Percentiles rank a stretch among this genome's conserved stretches.
These are phyloP conservation scores for Potentilla sterilis DNA, from an alignment of 306 rosid species.

Conservation along the genomic window DNA sequence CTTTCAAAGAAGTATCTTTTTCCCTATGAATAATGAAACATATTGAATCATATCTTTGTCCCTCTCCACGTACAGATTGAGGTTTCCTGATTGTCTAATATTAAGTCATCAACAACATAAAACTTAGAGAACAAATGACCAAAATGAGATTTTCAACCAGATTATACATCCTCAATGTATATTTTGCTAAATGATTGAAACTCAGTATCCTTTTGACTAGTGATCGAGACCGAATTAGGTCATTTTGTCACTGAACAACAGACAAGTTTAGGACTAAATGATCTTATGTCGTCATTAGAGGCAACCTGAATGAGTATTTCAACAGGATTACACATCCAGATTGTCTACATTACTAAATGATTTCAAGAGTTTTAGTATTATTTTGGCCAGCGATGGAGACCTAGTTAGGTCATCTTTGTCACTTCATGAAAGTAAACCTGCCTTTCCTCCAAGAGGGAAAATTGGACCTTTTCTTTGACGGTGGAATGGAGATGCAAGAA, in stretches of 20 bases:
- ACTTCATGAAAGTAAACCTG: constrained; percentile 9
- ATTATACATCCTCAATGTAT: not conserved
- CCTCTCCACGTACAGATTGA: too few species aligned
- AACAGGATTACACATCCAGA: not conserved
- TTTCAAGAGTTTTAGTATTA: not conserved
- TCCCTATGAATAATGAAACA: not conserved
- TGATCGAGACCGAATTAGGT: constrained; percentile 25
- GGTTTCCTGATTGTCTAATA: not conserved
- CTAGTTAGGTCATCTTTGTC: constrained; percentile 25
- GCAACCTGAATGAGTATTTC: not conserved
- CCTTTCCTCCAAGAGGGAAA: not conserved
- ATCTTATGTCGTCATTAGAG: not conserved
- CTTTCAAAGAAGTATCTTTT: not conserved
- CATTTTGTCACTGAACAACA: constrained; percentile 9
- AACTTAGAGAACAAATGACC: not conserved
- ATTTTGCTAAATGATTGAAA: constrained; percentile 5
- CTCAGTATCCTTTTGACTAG: not conserved
- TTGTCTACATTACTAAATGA: not conserved
- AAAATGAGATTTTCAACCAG: not conserved
- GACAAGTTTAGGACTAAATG: not conserved
- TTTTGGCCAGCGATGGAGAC: constrained; percentile 20
- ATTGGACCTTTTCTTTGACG: constrained; percentile 9
- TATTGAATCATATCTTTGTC: not conserved
- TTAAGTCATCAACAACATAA: not conserved
- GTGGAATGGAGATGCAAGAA: constrained; percentile 23